Base-by-base conservation (phyloP, 768 basidiomycete genomes). In the Mycena albidolilacea region DNA sequence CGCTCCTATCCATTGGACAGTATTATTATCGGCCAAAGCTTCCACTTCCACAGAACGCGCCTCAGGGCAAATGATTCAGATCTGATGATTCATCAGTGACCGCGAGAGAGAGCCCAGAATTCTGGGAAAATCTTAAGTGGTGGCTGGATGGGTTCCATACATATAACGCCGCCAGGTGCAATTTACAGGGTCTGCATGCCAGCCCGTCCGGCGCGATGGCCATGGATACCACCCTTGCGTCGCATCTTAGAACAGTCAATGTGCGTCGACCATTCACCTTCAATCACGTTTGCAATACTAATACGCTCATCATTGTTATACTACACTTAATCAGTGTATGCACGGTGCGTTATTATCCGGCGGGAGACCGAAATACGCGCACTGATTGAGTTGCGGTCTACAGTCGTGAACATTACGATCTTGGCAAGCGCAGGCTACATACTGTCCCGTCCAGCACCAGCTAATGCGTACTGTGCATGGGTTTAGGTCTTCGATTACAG, bases 401-500 rank as follows among this genome's bases (percentile, higher is more conserved):
- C 21, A 75, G 74, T 69, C 10, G 70, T 71, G 30, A 68, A 71
- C 70, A 19, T 71, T 0, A 69, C 74, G 30, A 68, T 75, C 50
- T 52, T 71, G 39, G 74, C 46, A 44, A 71, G 66, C 37, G n/a
- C 15, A 35, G 1, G 6, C 38, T 41, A 44, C 7, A 30, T 30
- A 30, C 30, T 41, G 8, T 11, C 17, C 46, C 4, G 8, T 17
- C 11, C 57, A 15, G 35, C 4, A 4, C 21, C 52, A 6, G 37
- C 59, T 61, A 54, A 67, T 17, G 9, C 30, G 7, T 9, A 23
- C 46, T 30, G 30, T 30, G 30, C 30, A 38, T n/a, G 15, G n/a
- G 11, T 35, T n/a, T 14, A 75, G 74, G 30, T 71, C 17, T 75
- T 64, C 37, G 74, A 75, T 46, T 75, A 75, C 70, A 39, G 37